phyloP scores from a whole-genome alignment of 164 flowering plant genomes.

The Annona cherimola region DNA sequence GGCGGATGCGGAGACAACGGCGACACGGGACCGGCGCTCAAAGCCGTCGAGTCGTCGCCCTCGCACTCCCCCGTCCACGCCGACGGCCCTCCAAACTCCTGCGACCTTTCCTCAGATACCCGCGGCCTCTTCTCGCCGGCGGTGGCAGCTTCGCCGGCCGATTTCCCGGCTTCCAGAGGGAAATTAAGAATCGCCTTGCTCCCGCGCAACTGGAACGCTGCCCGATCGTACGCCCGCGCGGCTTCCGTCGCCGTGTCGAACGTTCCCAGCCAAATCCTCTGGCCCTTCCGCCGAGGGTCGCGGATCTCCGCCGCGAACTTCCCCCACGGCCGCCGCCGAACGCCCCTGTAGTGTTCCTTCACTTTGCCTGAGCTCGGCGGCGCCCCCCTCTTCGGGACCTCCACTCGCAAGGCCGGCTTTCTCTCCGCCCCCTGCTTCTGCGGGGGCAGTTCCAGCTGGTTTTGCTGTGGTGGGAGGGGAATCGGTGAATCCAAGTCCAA shows the following conservation, averaged over 20 bases:
- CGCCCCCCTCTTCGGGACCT: slow-evolving; percentile 9
- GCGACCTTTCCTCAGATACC: slow-evolving; percentile 4
- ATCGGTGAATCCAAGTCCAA: neutral
- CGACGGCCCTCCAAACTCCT: slow-evolving; percentile 29
- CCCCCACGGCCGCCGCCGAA: slow-evolving; percentile 41
- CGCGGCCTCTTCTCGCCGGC: slow-evolving; percentile 8
- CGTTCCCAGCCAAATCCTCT: slow-evolving; percentile 45
- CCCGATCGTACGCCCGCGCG: slow-evolving; percentile 40
- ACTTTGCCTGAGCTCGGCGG: slow-evolving; percentile 18
- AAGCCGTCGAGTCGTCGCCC: slow-evolving; percentile 20
- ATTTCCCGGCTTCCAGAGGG: slow-evolving; percentile 36
- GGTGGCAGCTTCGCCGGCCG: slow-evolving; percentile 16
- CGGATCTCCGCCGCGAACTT: slow-evolving; percentile 48
- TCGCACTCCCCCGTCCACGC: slow-evolving; percentile 15
- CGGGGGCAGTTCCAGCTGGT: neutral
- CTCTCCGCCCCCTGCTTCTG: neutral
- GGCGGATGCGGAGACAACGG: slow-evolving; percentile 26
- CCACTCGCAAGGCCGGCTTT: slow-evolving; percentile 6
- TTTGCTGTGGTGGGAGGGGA: neutral
- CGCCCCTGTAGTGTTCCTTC: slow-evolving; percentile 36
- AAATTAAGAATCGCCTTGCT: slow-evolving; percentile 43
- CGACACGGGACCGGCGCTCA: slow-evolving; percentile 27
- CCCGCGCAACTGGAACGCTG: slow-evolving; percentile 41
- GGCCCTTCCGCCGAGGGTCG: slow-evolving; percentile 30
- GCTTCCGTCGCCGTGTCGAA: slow-evolving; percentile 43